Base-by-base conservation (phyloP, 106 monocot species). In the Allium cepa region DNA sequence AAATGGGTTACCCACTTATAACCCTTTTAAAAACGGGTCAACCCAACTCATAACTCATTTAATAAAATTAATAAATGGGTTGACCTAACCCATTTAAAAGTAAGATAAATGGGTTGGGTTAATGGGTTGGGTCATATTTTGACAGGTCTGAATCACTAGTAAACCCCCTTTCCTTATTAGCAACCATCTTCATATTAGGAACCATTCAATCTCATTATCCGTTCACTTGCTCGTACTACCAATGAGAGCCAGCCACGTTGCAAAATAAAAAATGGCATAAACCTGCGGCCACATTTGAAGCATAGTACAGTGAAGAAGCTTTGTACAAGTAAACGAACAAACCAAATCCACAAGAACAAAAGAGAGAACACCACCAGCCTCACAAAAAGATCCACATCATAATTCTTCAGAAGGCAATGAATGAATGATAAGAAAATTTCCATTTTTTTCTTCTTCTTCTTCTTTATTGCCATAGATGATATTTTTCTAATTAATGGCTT, bases 401-500 rank as follows among this genome's bases (percentile, higher is more conserved):
- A 72, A 62, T 61, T 59, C 53, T 50, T 59, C 57, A 66, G 55
- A 49, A 49, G 48, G 26, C 17, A 11, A 22, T 62, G 63, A 50
- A 11, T 57, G 70, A 59, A 66, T 59, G 67, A 66, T 60, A 59
- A 49, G 60, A n/a, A 17, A 26, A 64, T 4, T n/a, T 9, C 8
- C 62, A 64, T 3, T 56, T 10, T 56, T 10, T 48, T 63, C 50
- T 68, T 50, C 62, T 68, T 63, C 72, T 26, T 67, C 17, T 26
- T 79, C 75, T 46, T 47, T 64, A 53, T 56, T 75, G 69, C 16
- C 59, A 22, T 22, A 22, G 22, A 22, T 71, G 27, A 59, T 50
- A 51, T 51, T 71, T 71, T 50, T n/a, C 49, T 17, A 22, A 22
- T 22, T 22, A 22, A 69, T 72, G 72, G 72, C 63, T 63, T 62